phyloP scores from a whole-genome alignment of 83 land plant genomes.

The Picea abies region DNA sequence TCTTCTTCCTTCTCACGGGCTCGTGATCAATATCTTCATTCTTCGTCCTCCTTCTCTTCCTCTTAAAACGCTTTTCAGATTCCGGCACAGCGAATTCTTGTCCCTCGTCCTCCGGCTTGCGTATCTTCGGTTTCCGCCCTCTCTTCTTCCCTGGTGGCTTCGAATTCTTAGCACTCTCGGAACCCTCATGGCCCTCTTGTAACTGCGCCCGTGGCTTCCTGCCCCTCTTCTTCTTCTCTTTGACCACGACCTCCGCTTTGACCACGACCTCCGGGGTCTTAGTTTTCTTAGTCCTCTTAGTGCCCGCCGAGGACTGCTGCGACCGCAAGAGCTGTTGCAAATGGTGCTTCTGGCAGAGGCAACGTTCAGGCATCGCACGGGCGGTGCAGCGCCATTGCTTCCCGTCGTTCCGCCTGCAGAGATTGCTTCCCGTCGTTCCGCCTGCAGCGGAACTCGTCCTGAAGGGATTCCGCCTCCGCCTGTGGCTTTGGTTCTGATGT shows the following conservation, averaged over 20 bases:
- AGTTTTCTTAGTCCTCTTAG: neutral
- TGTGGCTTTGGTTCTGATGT: neutral
- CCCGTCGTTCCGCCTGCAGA: too few relatives aligned
- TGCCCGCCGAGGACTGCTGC: too few relatives aligned
- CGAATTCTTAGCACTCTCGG: neutral
- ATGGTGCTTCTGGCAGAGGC: slow-evolving; percentile 17
- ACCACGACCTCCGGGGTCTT: neutral
- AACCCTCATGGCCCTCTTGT: neutral
- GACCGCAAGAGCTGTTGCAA: neutral
- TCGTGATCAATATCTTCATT: neutral
- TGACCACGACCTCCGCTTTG: neutral
- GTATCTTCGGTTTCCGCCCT: neutral
- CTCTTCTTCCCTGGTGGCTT: neutral
- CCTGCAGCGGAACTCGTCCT: slow-evolving; percentile 22
- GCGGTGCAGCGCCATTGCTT: slow-evolving; percentile 20
- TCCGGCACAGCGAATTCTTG: neutral
- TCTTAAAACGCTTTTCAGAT: neutral
- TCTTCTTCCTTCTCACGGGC: neutral
- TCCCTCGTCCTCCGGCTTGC: neutral
- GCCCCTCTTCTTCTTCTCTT: neutral
- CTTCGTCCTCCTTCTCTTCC: neutral
- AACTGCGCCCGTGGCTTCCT: neutral
- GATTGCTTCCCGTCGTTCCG: slow-evolving; percentile 28
- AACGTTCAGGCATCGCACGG: slow-evolving; percentile 7
- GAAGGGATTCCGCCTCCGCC: neutral